These are phyloP conservation scores for Pestalotiopsis sp. DNA, from an alignment of 2,329 filamentous ascomycete genomes.

Conservation along the genomic window DNA sequence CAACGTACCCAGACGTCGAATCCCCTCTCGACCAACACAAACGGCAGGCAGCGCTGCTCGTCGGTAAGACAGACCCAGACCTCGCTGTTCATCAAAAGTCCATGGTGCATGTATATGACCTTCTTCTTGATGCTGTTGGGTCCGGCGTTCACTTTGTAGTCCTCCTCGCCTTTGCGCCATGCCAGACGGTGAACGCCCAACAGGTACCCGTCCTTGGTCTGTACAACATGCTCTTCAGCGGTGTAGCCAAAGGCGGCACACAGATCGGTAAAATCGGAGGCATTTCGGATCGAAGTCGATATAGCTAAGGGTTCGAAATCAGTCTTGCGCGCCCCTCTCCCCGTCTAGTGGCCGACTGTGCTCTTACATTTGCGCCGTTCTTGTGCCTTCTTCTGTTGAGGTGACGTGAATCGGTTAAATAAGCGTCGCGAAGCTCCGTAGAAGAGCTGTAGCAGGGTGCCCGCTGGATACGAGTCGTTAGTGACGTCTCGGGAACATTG, in stretches of 20 bases:
- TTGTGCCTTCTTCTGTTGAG: slow-evolving; percentile 66
- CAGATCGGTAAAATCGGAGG: slow-evolving; percentile 91
- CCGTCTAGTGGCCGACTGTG: slow-evolving; percentile 19
- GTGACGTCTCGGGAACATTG: slow-evolving; percentile 2
- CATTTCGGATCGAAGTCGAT: slow-evolving; percentile 77
- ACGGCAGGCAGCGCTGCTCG: slow-evolving; percentile 80
- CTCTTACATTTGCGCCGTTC: slow-evolving; percentile 63
- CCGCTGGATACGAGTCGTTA: slow-evolving; percentile 49
- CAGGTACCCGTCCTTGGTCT: slow-evolving; percentile 91
- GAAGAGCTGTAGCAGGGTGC: slow-evolving; percentile 77
- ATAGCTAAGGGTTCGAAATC: slow-evolving; percentile 48
- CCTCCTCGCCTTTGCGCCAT: slow-evolving; percentile 79
- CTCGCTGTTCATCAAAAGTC: slow-evolving; percentile 97
- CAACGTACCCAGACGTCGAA: slow-evolving; percentile 88
- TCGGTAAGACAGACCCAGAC: slow-evolving; percentile 96
- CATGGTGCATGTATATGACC: slow-evolving; percentile 93
- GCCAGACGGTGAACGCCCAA: slow-evolving; percentile 86
- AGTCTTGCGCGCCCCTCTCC: neutral
- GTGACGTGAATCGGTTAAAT: slow-evolving; percentile 77
- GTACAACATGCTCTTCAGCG: slow-evolving; percentile 93
- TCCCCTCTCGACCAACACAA: slow-evolving; percentile 83
- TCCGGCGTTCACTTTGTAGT: slow-evolving; percentile 73
- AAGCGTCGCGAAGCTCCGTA: slow-evolving; percentile 79
- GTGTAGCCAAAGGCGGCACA: slow-evolving; percentile 89
- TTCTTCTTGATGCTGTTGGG: slow-evolving; percentile 71